A percentile compares a stretch with the other conserved stretches of the same genome.
These are phyloP conservation scores for Rhizoctonia solani DNA, from an alignment of 1,284 basidiomycete genomes.

Conservation along the genomic window DNA sequence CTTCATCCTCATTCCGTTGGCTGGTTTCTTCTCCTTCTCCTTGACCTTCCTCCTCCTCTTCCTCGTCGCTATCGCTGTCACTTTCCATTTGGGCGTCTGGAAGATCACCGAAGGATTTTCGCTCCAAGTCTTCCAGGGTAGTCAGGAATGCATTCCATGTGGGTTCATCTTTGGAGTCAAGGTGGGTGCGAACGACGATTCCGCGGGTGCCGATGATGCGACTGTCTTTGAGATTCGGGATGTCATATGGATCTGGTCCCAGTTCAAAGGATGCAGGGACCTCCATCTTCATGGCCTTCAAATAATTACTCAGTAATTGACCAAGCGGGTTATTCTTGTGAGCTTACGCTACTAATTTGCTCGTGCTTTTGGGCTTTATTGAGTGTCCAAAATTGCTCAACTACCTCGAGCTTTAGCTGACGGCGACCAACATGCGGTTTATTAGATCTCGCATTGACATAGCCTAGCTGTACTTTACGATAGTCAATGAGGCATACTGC, in stretches of 20 bases:
- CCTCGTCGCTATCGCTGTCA: conserved; percentile 40
- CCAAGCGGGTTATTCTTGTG: background rate
- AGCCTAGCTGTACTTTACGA: conserved; percentile 13
- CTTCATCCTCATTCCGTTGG: conserved; percentile 38
- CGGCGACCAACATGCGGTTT: conserved; percentile 2
- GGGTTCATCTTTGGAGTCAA: conserved; percentile 54
- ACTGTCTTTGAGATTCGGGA: conserved; percentile 25
- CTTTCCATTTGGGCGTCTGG: conserved; percentile 37
- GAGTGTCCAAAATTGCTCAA: conserved; percentile 12
- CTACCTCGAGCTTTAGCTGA: conserved; percentile 10
- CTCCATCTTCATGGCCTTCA: background rate
- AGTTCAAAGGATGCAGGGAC: background rate
- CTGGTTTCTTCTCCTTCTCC: conserved; percentile 37
- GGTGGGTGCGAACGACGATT: conserved; percentile 69
- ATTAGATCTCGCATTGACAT: conserved; percentile 1
- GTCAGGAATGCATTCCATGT: conserved; percentile 62
- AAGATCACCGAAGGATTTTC: conserved; percentile 28
- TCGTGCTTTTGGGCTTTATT: conserved; percentile 6
- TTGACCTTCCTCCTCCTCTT: conserved; percentile 39
- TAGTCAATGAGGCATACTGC: too few species aligned
- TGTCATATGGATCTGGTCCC: conserved; percentile 23
- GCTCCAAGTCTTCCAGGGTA: conserved; percentile 56
- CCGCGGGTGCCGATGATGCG: conserved; percentile 49
- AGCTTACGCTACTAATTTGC: background rate
- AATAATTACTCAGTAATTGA: background rate